Percentiles rank a stretch among this genome's conserved stretches.
These are phyloP conservation scores for Camellia sinensis DNA, from an alignment of 148 eudicot species.

Conservation along the genomic window DNA sequence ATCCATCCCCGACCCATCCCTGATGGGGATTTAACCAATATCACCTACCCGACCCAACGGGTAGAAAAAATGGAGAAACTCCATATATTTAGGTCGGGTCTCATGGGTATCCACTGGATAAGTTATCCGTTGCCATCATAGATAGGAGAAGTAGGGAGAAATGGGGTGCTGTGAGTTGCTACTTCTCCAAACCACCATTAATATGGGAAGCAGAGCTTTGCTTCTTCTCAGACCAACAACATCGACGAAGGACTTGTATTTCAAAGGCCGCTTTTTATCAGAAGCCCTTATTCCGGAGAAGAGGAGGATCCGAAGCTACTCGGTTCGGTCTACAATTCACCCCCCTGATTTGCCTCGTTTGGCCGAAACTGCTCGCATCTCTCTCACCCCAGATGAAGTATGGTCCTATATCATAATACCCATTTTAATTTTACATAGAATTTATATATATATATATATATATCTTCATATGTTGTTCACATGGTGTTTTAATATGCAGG, in stretches of 20 bases:
- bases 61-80: too few relatives aligned
- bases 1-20: too few relatives aligned
- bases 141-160: too few relatives aligned
- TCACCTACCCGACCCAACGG: too few relatives aligned
- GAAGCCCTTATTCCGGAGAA: neutral
- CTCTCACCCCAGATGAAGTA: conserved; percentile 78
- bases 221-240: conserved; percentile 21
- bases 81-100: too few relatives aligned
- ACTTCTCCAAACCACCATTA: neutral
- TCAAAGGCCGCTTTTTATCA: conserved; percentile 16
- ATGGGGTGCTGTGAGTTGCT: too few relatives aligned
- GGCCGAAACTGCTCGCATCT: conserved; percentile 81
- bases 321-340: conserved; percentile 38
- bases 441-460: neutral
- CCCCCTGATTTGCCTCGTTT: conserved; percentile 72
- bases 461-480: neutral
- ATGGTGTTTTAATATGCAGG: conserved; percentile 26
- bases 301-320: conserved; percentile 15
- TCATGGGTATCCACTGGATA: too few relatives aligned
- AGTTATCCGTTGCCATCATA: too few relatives aligned
- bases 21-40: too few relatives aligned
- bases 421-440: neutral
- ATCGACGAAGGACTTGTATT: conserved; percentile 2
- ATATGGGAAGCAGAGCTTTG: conserved; percentile 31
- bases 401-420: neutral